Conservation (phyloP, 805 yeast genomes). For the Kurtzmaniella fragi region DNA sequence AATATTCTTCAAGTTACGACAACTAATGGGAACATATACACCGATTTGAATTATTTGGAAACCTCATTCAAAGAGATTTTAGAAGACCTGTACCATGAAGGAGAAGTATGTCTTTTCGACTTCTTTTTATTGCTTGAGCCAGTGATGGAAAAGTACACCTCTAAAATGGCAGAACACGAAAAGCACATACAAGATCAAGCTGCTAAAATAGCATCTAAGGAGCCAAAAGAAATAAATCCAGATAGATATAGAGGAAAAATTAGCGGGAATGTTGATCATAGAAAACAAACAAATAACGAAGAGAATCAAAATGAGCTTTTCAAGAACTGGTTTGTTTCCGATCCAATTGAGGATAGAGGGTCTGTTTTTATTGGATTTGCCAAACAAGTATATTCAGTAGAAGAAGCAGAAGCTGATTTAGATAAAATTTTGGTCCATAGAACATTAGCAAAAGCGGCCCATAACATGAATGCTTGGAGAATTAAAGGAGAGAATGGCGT, state of each 20-base stretch:
- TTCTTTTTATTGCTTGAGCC: slow-evolving; percentile 60
- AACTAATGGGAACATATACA: slow-evolving; percentile 29
- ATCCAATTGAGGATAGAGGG: slow-evolving; percentile 75
- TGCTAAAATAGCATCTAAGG: slow-evolving; percentile 8
- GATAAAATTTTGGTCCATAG: slow-evolving; percentile 55
- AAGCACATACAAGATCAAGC: slow-evolving; percentile 2
- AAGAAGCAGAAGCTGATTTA: slow-evolving; percentile 56
- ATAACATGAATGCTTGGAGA: slow-evolving; percentile 86
- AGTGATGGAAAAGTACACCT: slow-evolving; percentile 38
- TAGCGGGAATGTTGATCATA: too few relatives aligned
- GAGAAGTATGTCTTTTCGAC: slow-evolving; percentile 76
- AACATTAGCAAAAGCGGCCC: slow-evolving; percentile 63
- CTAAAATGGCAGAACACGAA: slow-evolving; percentile 10
- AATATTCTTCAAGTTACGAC: slow-evolving; percentile 52
- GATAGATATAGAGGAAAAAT: slow-evolving; percentile 2
- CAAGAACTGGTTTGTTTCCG: slow-evolving; percentile 74
- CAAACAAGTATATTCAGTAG: slow-evolving; percentile 53
- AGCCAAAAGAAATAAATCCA: neutral
- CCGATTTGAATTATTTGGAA: slow-evolving; percentile 40
- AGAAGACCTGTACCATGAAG: slow-evolving; percentile 48
- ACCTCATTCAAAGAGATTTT: slow-evolving; percentile 46
- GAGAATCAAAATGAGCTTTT: slow-evolving; percentile 37
- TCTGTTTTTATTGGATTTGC: slow-evolving; percentile 84
- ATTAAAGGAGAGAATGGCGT: slow-evolving; percentile 54
- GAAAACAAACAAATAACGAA: slow-evolving; percentile 6